These are phyloP conservation scores for Salix dunnii DNA, from an alignment of 345 rosid species.

Conservation along the genomic window DNA sequence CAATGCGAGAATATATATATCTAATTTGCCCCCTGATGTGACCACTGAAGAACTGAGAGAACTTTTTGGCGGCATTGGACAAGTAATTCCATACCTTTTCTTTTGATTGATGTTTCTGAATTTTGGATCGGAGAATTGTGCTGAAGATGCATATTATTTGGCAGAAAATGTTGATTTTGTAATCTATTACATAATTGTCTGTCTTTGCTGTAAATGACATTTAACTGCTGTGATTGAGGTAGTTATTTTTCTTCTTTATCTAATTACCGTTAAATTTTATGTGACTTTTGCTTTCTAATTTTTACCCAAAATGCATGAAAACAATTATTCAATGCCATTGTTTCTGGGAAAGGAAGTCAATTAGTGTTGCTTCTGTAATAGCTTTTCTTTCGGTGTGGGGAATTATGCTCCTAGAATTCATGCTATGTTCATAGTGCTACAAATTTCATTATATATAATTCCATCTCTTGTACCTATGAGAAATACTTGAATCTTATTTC, in stretches of 20 bases:
- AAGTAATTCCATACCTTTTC: constrained; percentile 51
- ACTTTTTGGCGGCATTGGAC: constrained; percentile 97
- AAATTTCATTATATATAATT: not conserved
- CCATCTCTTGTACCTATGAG: not conserved
- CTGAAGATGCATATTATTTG: not conserved
- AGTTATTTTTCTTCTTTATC: not conserved
- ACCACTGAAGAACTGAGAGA: constrained; percentile 79
- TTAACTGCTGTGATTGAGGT: not conserved
- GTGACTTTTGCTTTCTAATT: not conserved
- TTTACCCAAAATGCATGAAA: not conserved
- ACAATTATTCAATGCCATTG: not conserved
- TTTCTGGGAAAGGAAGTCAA: not conserved
- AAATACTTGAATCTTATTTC: not conserved
- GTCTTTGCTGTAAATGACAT: not conserved
- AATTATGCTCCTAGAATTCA: not conserved
- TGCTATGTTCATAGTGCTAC: not conserved
- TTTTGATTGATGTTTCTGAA: not conserved
- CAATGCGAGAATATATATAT: constrained; percentile 89
- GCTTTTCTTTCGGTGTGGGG: not conserved
- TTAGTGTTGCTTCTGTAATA: not conserved
- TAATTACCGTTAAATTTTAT: not conserved
- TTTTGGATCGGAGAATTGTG: not conserved
- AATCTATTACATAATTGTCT: not conserved
- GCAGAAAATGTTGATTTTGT: not conserved
- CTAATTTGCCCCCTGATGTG: constrained; percentile 94